Evolutionary conservation across 2,329 filamentous ascomycete genomes (phyloP), one percentile per base, ranked within the genome.

Genomic region (Pyrenophora graminea): DNA sequence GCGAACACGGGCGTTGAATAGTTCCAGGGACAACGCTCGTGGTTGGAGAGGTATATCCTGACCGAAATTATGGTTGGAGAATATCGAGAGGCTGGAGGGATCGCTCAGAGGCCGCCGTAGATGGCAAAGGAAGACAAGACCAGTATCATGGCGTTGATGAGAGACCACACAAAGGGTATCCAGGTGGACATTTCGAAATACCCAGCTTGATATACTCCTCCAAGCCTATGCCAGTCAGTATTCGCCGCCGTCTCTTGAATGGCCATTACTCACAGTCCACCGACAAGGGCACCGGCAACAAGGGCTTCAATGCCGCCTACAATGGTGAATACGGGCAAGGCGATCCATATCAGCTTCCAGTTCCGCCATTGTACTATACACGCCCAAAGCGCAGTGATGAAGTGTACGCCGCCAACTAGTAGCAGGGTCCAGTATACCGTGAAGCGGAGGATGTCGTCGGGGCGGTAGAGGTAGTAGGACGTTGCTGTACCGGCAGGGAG

Each of bases 101-200:
- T 30, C 27, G 27, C 27, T 63, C 56, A 96, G 55, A 96, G 80
- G 33, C 90, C 91, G 41, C 91, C 91, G 69, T 95, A 91, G 44
- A 96, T 92, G n/a, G 91, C 90, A 71, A 96, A 96, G 3, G 90
- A 94, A 4, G 91, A 94, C 56, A 96, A 79, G 42, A 96, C 85
- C 39, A 97, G 78, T 25, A 95, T 82, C 39, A 96, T 73, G 8
- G 93, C 86, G 70, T 91, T 96, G 71, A 93, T 88, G 67, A 90
- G 82, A 1, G 85, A 90, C 92, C 92, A 96, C 18, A 92, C 82
- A 66, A 94, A 88, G 0, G 92, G 92, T 44, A 96, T 89, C 91
- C 91, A 96, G 0, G 92, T 96, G 39, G 91, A 93, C 91, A 96
- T 94, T 64, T 86, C 81, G 70, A 93, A 96, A 73, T 88, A 90